Evolutionary conservation across 768 basidiomycete genomes (phyloP).

Genomic region (Boletus reticuloceps): DNA sequence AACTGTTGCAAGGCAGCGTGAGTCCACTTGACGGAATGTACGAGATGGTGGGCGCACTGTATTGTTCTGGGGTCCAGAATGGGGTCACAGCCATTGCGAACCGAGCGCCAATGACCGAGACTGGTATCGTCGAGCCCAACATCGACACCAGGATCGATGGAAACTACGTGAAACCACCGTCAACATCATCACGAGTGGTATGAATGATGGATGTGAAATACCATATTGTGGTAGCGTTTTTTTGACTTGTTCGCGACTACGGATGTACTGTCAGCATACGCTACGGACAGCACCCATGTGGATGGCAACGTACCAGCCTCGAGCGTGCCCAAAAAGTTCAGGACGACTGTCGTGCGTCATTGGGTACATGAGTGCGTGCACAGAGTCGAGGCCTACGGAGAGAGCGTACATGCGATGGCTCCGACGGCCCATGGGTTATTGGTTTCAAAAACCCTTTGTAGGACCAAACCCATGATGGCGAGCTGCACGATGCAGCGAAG

Average conservation of each 20-base stretch:
- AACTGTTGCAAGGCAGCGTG: constrained; percentile 40
- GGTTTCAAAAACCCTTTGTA: constrained; percentile 74
- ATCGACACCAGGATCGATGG: constrained; percentile 62
- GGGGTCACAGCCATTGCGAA: constrained; percentile 76
- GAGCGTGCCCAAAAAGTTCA: constrained; percentile 75
- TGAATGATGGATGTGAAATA: constrained; percentile 22
- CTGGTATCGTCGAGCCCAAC: constrained; percentile 74
- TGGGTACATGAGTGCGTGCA: background rate
- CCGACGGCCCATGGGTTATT: constrained; percentile 73
- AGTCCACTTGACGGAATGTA: background rate
- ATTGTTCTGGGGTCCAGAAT: constrained; percentile 84
- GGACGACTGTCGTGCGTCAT: constrained; percentile 42
- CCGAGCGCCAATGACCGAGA: constrained; percentile 70
- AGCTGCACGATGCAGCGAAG: constrained; percentile 78
- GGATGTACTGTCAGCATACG: background rate
- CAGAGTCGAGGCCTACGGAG: background rate
- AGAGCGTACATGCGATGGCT: constrained; percentile 63
- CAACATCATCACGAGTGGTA: background rate
- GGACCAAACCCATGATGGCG: constrained; percentile 63
- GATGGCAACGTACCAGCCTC: constrained; percentile 57
- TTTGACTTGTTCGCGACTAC: constrained; percentile 78
- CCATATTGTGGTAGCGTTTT: constrained; percentile 73
- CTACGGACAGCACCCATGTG: background rate
- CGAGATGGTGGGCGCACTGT: constrained; percentile 45
- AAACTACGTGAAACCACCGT: constrained; percentile 41